phyloP scores from a whole-genome alignment of 495 filamentous ascomycete species.

The Xylaria cubensis region DNA sequence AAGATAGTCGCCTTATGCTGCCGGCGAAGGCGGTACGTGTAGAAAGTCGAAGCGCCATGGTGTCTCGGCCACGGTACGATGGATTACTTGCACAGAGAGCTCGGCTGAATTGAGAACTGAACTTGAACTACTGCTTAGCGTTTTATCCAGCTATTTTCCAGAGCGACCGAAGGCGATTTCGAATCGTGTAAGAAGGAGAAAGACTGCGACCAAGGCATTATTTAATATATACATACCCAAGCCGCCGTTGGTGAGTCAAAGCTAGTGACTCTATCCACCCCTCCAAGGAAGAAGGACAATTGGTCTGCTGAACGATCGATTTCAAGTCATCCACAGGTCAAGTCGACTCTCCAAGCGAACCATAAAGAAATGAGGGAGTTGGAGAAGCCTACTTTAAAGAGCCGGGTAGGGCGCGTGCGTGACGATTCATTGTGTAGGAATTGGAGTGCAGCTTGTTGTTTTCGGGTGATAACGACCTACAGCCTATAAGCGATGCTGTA shows the following conservation, averaged over 20 bases:
- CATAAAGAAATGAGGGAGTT: not conserved
- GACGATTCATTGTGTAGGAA: not conserved
- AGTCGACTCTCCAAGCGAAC: not conserved
- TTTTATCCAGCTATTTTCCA: not conserved
- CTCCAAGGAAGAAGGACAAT: not conserved
- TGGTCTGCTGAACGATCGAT: not conserved
- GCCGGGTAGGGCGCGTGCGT: constrained; percentile 1
- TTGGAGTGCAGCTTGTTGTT: constrained; percentile 1
- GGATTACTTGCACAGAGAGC: not conserved
- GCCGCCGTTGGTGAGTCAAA: constrained; percentile 9
- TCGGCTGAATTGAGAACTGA: not conserved
- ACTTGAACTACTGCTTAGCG: not conserved
- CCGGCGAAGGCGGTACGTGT: constrained; percentile 26
- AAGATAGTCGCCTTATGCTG: constrained; percentile 31
- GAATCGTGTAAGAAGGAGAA: not conserved
- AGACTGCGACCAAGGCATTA: not conserved
- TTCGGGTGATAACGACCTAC: constrained; percentile 3
- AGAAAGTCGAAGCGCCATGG: constrained; percentile 35
- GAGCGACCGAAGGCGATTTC: not conserved
- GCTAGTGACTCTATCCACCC: constrained; percentile 11
- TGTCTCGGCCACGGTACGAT: not conserved
- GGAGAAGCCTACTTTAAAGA: not conserved
- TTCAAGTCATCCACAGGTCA: not conserved
- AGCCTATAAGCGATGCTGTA: constrained; percentile 13
- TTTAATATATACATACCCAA: constrained; percentile 15